These are phyloP conservation scores for Bassia scoparia DNA, from an alignment of 148 eudicot genomes.

Conservation along the genomic window DNA sequence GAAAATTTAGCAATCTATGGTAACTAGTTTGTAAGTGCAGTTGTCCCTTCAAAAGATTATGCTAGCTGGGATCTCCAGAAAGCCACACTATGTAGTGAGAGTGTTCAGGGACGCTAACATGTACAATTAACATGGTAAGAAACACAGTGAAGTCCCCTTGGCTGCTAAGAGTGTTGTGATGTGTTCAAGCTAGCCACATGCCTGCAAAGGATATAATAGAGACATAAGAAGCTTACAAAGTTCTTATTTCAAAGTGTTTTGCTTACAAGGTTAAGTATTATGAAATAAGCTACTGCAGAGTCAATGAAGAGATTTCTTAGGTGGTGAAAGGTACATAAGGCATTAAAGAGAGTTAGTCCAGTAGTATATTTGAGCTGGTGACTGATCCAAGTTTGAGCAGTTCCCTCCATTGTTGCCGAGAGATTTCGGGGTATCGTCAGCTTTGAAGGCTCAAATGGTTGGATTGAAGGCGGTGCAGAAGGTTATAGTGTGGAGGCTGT, in stretches of 20 bases:
- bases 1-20: too few relatives aligned
- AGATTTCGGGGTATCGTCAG: neutral
- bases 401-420: neutral
- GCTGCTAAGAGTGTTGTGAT: neutral
- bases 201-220: neutral
- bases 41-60: too few relatives aligned
- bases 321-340: neutral
- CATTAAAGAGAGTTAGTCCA: neutral
- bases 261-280: neutral
- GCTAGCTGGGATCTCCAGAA: too few relatives aligned
- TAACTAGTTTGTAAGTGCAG: too few relatives aligned
- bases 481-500: conserved; percentile 1
- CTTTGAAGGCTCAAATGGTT: neutral
- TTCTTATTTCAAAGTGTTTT: neutral
- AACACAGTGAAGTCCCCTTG: too few relatives aligned
- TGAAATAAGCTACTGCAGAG: neutral
- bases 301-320: neutral
- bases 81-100: too few relatives aligned
- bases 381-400: neutral
- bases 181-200: conserved; percentile 10
- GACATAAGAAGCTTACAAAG: neutral
- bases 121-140: too few relatives aligned
- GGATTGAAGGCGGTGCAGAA: neutral
- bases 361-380: neutral
- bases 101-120: too few relatives aligned